These are phyloP conservation scores for Rhizopogon vesiculosus DNA, from an alignment of 768 basidiomycete genomes.

Conservation along the genomic window DNA sequence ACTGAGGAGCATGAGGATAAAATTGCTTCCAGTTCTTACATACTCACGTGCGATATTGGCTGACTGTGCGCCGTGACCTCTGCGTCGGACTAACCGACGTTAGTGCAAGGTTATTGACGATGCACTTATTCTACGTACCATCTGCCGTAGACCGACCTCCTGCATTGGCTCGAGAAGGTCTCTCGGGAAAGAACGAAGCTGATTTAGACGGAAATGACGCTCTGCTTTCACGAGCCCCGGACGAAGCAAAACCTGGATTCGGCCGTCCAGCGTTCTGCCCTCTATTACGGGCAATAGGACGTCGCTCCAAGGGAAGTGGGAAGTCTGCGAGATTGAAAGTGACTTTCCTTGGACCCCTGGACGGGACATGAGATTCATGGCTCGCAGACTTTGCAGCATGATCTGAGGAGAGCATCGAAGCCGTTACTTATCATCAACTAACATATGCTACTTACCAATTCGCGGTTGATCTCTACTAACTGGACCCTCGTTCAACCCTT, in stretches of 20 bases:
- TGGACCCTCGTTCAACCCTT: neutral
- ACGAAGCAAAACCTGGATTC: neutral
- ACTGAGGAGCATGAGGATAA: neutral
- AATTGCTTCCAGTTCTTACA: neutral
- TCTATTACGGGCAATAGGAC: neutral
- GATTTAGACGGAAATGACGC: neutral
- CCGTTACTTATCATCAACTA: neutral
- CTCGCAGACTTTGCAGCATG: neutral
- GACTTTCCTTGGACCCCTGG: neutral
- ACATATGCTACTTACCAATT: neutral
- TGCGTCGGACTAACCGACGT: neutral
- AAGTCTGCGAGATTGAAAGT: neutral
- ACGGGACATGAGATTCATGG: neutral
- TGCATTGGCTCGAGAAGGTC: neutral
- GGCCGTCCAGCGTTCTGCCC: neutral
- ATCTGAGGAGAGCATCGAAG: neutral
- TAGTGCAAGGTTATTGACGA: neutral
- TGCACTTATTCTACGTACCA: neutral
- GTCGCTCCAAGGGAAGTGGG: neutral
- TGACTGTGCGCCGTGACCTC: neutral
- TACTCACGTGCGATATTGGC: neutral
- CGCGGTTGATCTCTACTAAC: neutral
- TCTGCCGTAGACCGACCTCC: neutral
- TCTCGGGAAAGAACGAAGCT: neutral
- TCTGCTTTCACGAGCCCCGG: neutral